These are phyloP conservation scores for Candida manassasensis DNA, from an alignment of 805 yeast species.

Conservation along the genomic window DNA sequence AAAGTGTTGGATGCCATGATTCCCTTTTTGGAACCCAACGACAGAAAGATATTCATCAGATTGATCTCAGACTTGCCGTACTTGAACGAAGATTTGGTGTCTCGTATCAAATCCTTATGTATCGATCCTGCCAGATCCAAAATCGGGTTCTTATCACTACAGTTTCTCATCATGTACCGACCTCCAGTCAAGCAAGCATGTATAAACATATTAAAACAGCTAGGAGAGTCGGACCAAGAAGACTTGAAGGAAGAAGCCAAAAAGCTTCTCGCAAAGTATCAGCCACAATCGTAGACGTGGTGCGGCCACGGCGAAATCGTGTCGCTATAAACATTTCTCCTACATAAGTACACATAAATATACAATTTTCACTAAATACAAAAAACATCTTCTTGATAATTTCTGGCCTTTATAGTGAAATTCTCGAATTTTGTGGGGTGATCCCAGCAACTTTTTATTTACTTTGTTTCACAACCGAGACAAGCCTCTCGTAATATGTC, in stretches of 20 bases:
- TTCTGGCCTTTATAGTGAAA: too few relatives aligned
- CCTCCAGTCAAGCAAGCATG: conserved; percentile 72
- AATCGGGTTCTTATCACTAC: conserved; percentile 78
- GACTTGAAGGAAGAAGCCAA: conserved; percentile 45
- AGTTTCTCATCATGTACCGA: conserved; percentile 80
- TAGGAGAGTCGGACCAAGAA: conserved; percentile 43
- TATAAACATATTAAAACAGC: conserved; percentile 43
- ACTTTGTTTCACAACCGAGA: too few relatives aligned
- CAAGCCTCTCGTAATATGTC: too few relatives aligned
- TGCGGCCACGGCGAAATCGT: too few relatives aligned
- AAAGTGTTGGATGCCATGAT: conserved; percentile 72
- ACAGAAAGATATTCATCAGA: conserved; percentile 75
- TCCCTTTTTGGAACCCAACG: conserved; percentile 78
- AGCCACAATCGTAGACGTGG: too few relatives aligned
- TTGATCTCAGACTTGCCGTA: conserved; percentile 84
- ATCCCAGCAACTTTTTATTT: too few relatives aligned
- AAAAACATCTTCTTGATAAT: too few relatives aligned
- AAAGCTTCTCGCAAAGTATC: conserved; percentile 45
- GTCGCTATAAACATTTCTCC: too few relatives aligned
- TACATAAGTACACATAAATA: too few relatives aligned
- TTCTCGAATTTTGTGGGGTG: too few relatives aligned
- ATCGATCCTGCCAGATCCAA: conserved; percentile 78
- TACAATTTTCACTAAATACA: too few relatives aligned
- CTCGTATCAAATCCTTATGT: conserved; percentile 67
- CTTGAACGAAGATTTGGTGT: conserved; percentile 57